phyloP scores from a whole-genome alignment of 73 alveolate species.

The Symbiodinium natans region DNA sequence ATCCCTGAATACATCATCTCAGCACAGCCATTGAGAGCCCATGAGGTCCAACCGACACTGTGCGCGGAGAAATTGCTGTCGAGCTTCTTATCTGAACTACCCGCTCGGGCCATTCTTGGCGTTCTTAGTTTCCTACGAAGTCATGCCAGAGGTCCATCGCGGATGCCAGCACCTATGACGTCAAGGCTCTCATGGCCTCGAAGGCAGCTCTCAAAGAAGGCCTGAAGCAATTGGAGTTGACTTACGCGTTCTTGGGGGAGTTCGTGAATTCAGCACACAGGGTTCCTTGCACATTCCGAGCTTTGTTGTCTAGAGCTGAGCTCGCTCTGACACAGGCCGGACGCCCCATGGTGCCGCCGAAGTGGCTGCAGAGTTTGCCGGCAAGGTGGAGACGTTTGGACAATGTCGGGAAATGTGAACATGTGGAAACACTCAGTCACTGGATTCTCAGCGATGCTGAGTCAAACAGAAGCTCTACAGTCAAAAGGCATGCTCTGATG shows the following conservation, averaged over 20 bases:
- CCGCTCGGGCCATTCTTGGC: too few relatives aligned
- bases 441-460: not conserved
- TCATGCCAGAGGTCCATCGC: not conserved
- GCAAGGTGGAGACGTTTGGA: not conserved
- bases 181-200: slow-evolving; percentile 19
- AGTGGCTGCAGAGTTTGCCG: slow-evolving; percentile 10
- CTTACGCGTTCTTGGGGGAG: not conserved
- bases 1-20: too few relatives aligned
- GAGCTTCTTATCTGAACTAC: not conserved
- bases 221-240: not conserved
- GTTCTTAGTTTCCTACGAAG: too few relatives aligned
- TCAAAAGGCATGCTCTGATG: not conserved
- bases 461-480: too few relatives aligned
- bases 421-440: too few relatives aligned
- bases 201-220: not conserved
- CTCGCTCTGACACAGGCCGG: not conserved
- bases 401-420: too few relatives aligned
- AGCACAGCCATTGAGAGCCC: not conserved
- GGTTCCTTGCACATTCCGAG: too few relatives aligned
- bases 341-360: slow-evolving; percentile 12
- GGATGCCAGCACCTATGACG: slow-evolving; percentile 13
- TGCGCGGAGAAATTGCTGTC: not conserved
- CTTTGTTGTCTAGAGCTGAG: not conserved
- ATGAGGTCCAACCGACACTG: not conserved
- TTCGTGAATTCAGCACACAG: not conserved